Conservation (phyloP, 352 stramenopile species). For the Globisporangium polare region DNA sequence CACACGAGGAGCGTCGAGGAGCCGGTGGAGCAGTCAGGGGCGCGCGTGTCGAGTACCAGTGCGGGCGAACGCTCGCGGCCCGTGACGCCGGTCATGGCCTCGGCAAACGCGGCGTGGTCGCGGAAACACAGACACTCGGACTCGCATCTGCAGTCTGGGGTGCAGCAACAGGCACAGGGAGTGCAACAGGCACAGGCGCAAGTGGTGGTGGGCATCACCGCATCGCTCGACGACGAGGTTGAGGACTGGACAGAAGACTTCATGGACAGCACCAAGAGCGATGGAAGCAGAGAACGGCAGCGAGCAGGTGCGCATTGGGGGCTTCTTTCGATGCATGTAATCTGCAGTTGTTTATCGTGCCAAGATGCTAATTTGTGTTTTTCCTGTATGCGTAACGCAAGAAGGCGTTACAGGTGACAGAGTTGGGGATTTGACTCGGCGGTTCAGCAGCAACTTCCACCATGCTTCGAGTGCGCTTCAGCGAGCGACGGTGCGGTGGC, state of each 20-base stretch:
- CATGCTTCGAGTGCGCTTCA: constrained; percentile 22
- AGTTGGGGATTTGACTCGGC: constrained; percentile 9
- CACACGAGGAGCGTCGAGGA: constrained; percentile 1
- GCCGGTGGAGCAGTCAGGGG: neutral
- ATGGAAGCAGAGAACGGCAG: constrained; percentile 1
- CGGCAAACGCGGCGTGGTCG: constrained; percentile 3
- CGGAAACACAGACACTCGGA: constrained; percentile 15
- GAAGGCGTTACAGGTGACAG: constrained; percentile 1
- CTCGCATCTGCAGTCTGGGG: constrained; percentile 12
- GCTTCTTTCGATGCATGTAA: neutral
- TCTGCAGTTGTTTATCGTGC: neutral
- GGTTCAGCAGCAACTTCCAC: constrained; percentile 22
- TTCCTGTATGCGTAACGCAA: neutral
- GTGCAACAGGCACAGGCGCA: constrained; percentile 15
- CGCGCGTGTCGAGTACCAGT: constrained; percentile 11
- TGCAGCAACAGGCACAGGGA: constrained; percentile 10
- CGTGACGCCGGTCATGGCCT: neutral
- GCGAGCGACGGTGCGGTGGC: constrained; percentile 24
- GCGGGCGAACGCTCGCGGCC: constrained; percentile 2
- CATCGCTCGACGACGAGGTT: constrained; percentile 58
- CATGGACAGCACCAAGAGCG: constrained; percentile 18
- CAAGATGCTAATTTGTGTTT: neutral
- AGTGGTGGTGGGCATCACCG: constrained; percentile 69
- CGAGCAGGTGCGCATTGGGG: neutral
- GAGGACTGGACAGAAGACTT: constrained; percentile 81